Evolutionary conservation across 176 grass and related monocot genomes (phyloP).

Genomic region (Rhipidocladum racemiflorum): DNA sequence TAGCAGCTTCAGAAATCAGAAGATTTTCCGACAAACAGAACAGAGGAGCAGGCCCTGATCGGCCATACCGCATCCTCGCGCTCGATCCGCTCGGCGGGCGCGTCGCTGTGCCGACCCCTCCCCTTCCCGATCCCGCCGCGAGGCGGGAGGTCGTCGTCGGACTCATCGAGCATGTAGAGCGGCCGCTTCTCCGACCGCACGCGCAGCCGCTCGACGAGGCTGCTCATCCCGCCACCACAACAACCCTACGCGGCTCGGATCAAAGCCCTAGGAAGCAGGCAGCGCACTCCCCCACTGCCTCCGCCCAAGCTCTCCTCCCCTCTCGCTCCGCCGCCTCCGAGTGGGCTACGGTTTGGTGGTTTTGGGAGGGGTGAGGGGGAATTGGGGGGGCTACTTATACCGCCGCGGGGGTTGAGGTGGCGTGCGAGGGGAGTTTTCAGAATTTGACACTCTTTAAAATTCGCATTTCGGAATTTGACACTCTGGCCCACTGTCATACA

Average conservation of each 20-base stretch:
- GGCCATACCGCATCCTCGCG: conserved; percentile 71
- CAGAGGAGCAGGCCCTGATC: conserved; percentile 1
- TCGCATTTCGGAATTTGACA: too few relatives aligned
- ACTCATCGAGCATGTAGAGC: conserved; percentile 75
- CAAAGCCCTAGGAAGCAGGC: background rate
- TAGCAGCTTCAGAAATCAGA: conserved; percentile 33
- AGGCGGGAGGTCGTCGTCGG: conserved; percentile 73
- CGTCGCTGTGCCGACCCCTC: conserved; percentile 54
- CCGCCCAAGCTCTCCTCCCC: background rate
- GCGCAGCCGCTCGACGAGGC: conserved; percentile 91
- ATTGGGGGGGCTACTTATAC: background rate
- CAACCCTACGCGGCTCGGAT: conserved; percentile 30
- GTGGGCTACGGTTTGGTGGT: conserved; percentile 48
- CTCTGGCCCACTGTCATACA: too few relatives aligned
- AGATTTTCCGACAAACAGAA: conserved; percentile 21
- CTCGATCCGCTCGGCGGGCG: conserved; percentile 54
- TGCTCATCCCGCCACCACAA: conserved; percentile 56
- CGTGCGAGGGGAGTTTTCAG: background rate
- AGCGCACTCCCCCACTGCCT: background rate
- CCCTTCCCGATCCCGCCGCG: conserved; percentile 35
- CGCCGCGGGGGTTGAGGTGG: background rate
- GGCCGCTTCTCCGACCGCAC: conserved; percentile 94
- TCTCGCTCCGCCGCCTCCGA: conserved; percentile 5
- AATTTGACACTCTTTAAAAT: too few relatives aligned
- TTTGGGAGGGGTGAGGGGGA: background rate